Evolutionary conservation across 2,329 filamentous ascomycete species (phyloP).

Genomic region (Botryotinia convoluta): DNA sequence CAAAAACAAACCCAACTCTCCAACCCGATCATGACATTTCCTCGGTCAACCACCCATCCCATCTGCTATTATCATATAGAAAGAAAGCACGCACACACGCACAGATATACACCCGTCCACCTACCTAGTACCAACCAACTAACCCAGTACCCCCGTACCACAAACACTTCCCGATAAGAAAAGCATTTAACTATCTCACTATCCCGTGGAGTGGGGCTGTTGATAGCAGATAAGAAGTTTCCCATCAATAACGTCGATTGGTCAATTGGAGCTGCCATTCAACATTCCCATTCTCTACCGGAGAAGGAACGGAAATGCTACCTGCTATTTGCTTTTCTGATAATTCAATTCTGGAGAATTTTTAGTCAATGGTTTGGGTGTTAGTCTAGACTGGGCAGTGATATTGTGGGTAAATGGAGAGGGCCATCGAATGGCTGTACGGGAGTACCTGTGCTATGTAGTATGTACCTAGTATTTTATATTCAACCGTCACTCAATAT

Average conservation of each 20-base stretch:
- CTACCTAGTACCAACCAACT: too few relatives aligned
- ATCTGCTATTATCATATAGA: too few relatives aligned
- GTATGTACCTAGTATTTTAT: too few relatives aligned
- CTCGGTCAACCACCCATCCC: not conserved
- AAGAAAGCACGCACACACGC: too few relatives aligned
- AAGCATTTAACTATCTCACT: not conserved
- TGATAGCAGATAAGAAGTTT: not conserved
- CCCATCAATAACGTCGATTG: too few relatives aligned
- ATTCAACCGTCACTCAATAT: too few relatives aligned
- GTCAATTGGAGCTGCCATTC: not conserved
- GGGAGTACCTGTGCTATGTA: not conserved
- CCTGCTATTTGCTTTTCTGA: not conserved
- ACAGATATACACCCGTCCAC: not conserved
- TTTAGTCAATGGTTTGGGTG: not conserved
- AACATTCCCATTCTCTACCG: not conserved
- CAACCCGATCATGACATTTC: not conserved
- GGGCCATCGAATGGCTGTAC: not conserved
- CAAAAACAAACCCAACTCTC: not conserved
- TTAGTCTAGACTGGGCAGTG: not conserved
- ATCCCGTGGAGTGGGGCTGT: not conserved
- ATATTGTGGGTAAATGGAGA: not conserved
- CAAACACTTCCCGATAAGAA: not conserved
- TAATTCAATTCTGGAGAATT: not conserved
- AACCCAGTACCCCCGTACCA: too few relatives aligned
- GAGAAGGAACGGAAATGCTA: constrained; percentile 11